A percentile compares a stretch with the other conserved stretches of the same genome.
Evolutionary conservation across 768 basidiomycete species (phyloP).

Genomic region (Crepidotus variabilis): DNA sequence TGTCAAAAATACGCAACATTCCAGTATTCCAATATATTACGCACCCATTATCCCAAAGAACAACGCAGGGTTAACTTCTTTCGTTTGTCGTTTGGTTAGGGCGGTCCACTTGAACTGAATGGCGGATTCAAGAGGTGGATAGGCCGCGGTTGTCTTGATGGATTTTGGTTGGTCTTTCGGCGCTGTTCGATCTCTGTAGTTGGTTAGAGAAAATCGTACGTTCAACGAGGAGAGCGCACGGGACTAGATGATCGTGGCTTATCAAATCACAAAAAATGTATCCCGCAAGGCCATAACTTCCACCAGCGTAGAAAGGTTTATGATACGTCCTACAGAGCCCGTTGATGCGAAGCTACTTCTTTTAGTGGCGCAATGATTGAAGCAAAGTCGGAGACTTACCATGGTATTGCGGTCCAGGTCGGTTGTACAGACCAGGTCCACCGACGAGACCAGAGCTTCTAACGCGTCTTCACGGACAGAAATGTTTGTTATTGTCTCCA

Average conservation of each 20-base stretch:
- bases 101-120: conserved; percentile 65
- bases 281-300: conserved; percentile 84
- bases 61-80: conserved; percentile 74
- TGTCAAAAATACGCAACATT: neutral
- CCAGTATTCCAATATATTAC: conserved; percentile 4
- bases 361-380: conserved; percentile 11
- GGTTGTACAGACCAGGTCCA: conserved; percentile 87
- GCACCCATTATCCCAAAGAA: conserved; percentile 73
- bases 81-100: conserved; percentile 73
- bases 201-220: conserved; percentile 1
- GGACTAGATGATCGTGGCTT: conserved; percentile 78
- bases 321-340: conserved; percentile 67
- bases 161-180: conserved; percentile 56
- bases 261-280: conserved; percentile 95
- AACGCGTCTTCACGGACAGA: conserved; percentile 48
- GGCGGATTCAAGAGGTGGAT: conserved; percentile 60
- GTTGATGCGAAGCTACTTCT: conserved; percentile 68
- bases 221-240: conserved; percentile 49
- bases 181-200: conserved; percentile 57
- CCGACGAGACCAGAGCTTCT: conserved; percentile 52
- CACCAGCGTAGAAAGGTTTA: conserved; percentile 89
- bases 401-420: conserved; percentile 68
- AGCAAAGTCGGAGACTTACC: conserved; percentile 41
- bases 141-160: conserved; percentile 57
- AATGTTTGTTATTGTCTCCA: conserved; percentile 61